These are phyloP conservation scores for Trichoderma harzianum DNA, from an alignment of 2,329 filamentous ascomycete genomes.

Conservation along the genomic window DNA sequence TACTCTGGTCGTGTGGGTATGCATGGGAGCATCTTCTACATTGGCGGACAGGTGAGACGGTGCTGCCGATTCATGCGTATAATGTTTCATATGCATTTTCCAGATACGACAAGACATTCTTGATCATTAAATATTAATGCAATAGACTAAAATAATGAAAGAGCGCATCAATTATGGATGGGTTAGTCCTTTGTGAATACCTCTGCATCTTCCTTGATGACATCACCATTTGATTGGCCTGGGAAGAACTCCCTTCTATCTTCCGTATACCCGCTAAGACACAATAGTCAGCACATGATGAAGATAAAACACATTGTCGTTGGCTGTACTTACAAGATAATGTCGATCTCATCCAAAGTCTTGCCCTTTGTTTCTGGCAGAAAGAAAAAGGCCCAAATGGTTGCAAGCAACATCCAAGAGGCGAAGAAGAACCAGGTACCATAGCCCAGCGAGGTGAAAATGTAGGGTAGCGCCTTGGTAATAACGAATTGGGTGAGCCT, in stretches of 20 bases:
- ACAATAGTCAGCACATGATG: background rate
- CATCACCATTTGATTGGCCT: background rate
- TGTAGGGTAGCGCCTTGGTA: constrained; percentile 44
- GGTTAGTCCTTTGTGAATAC: constrained; percentile 7
- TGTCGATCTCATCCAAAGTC: constrained; percentile 51
- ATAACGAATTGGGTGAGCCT: constrained; percentile 42
- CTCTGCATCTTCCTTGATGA: constrained; percentile 12
- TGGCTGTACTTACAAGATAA: constrained; percentile 28
- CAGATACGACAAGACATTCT: background rate
- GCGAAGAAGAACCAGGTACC: constrained; percentile 59
- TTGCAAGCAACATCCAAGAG: constrained; percentile 46
- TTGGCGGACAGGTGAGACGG: background rate
- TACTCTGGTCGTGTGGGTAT: background rate
- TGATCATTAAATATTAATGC: background rate
- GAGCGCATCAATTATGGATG: background rate
- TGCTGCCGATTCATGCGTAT: background rate
- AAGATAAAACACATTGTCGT: background rate
- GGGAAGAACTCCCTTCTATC: constrained; percentile 5
- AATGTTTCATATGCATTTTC: background rate
- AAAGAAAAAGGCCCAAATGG: constrained; percentile 49
- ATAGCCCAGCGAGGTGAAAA: constrained; percentile 42
- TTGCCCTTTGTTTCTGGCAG: constrained; percentile 55
- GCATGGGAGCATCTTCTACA: background rate
- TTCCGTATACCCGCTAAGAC: background rate
- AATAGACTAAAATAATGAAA: background rate